Conservation (phyloP, 2,329 filamentous ascomycete species). For the Trichothecium roseum region DNA sequence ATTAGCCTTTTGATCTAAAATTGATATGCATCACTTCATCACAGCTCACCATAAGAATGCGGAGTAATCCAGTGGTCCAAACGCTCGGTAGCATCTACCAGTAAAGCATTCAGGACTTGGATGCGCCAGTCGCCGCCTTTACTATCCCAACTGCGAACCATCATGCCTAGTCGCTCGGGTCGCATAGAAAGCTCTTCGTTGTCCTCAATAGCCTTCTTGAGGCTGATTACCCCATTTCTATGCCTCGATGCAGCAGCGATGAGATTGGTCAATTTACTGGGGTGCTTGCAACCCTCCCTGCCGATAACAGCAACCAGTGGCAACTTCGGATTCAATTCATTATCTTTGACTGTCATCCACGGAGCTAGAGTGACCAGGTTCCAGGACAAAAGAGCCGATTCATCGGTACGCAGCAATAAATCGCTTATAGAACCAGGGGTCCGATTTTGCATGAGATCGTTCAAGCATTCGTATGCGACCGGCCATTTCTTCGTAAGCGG, state of each 20-base stretch:
- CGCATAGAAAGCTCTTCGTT: slow-evolving; percentile 14
- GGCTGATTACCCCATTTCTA: slow-evolving; percentile 47
- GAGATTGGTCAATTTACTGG: slow-evolving; percentile 64
- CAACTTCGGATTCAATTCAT: slow-evolving; percentile 37
- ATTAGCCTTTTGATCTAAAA: slow-evolving; percentile 5
- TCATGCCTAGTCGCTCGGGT: slow-evolving; percentile 59
- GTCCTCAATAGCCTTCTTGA: slow-evolving; percentile 46
- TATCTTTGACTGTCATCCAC: slow-evolving; percentile 46
- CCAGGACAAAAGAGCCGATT: slow-evolving; percentile 68
- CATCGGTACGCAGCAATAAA: slow-evolving; percentile 48
- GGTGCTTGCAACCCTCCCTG: slow-evolving; percentile 67
- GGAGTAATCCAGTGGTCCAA: slow-evolving; percentile 19
- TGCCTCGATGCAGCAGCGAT: slow-evolving; percentile 56
- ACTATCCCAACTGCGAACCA: slow-evolving; percentile 60
- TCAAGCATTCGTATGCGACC: slow-evolving; percentile 53
- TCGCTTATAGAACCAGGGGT: slow-evolving; percentile 37
- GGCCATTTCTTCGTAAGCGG: slow-evolving; percentile 53
- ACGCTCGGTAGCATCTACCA: slow-evolving; percentile 48
- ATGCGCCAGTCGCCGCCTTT: slow-evolving; percentile 55
- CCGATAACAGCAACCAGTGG: slow-evolving; percentile 43
- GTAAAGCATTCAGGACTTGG: slow-evolving; percentile 57
- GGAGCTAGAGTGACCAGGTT: slow-evolving; percentile 64
- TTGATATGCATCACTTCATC: neutral
- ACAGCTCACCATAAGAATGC: slow-evolving; percentile 26
- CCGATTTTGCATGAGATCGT: slow-evolving; percentile 33